Percentiles rank a stretch among this genome's conserved stretches.
Evolutionary conservation across 768 basidiomycete species (phyloP).

Genomic region (Lyophyllum decastes): DNA sequence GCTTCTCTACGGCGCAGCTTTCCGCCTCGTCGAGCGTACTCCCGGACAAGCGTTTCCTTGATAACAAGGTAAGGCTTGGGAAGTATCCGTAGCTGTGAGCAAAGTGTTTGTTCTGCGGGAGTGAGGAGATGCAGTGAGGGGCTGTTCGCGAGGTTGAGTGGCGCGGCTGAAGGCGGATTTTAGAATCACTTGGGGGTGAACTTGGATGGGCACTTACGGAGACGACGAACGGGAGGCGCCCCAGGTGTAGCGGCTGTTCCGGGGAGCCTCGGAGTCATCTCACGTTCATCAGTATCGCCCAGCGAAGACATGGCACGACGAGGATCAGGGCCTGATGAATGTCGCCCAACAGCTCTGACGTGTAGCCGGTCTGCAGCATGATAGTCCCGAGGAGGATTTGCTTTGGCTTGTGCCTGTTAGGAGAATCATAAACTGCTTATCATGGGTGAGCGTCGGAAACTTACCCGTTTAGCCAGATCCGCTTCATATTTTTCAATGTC

Average conservation of each 20-base stretch:
- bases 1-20: constrained; percentile 88
- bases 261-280: constrained; percentile 54
- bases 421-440: neutral
- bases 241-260: constrained; percentile 28
- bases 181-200: neutral
- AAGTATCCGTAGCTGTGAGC: constrained; percentile 86
- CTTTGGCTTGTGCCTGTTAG: constrained; percentile 61
- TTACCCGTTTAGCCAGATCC: constrained; percentile 72
- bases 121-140: constrained; percentile 90
- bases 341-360: constrained; percentile 50
- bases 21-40: constrained; percentile 88
- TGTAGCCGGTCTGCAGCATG: constrained; percentile 54
- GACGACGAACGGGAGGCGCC: constrained; percentile 40
- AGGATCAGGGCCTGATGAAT: constrained; percentile 56
- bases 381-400: constrained; percentile 55
- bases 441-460: constrained; percentile 3
- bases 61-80: constrained; percentile 95
- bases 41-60: constrained; percentile 92
- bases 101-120: constrained; percentile 83
- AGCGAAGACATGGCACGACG: constrained; percentile 43
- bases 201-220: constrained; percentile 34
- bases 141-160: constrained; percentile 90
- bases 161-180: constrained; percentile 38
- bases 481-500: constrained; percentile 90
- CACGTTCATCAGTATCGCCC: constrained; percentile 56